These are phyloP conservation scores for Claviceps cyperi DNA, from an alignment of 2,329 filamentous ascomycete genomes.

Conservation along the genomic window DNA sequence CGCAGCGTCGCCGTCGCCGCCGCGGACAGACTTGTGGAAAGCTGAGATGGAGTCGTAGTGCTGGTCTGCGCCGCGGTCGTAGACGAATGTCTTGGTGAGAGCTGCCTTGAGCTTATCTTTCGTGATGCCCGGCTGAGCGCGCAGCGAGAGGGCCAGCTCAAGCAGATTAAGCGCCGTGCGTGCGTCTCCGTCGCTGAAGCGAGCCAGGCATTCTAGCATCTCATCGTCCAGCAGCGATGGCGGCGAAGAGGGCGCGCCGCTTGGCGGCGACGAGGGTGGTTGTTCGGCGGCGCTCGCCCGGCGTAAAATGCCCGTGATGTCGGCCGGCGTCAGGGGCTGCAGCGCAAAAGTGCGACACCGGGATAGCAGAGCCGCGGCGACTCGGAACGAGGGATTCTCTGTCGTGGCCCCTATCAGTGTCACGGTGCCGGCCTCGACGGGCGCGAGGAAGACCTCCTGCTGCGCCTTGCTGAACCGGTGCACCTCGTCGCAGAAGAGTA, in stretches of 20 bases:
- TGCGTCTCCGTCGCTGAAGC: constrained; percentile 84
- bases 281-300: constrained; percentile 55
- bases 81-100: constrained; percentile 84
- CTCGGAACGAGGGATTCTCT: constrained; percentile 90
- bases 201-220: constrained; percentile 66
- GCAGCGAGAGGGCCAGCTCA: constrained; percentile 70
- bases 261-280: no score
- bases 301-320: constrained; percentile 59
- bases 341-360: constrained; percentile 86
- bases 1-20: constrained; percentile 71
- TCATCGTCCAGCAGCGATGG: constrained; percentile 55
- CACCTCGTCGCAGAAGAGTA: constrained; percentile 96
- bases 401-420: constrained; percentile 92
- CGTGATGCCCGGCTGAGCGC: constrained; percentile 44
- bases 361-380: constrained; percentile 75
- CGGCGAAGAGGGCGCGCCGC: constrained; percentile 20
- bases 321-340: constrained; percentile 54
- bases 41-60: constrained; percentile 97
- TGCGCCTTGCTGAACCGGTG: constrained; percentile 84
- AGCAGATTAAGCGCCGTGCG: constrained; percentile 85
- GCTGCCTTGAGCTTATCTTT: constrained; percentile 64
- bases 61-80: constrained; percentile 87
- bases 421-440: constrained; percentile 80
- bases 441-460: constrained; percentile 87
- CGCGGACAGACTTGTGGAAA: constrained; percentile 90